These are phyloP conservation scores for Microstegium vimineum DNA, from an alignment of 176 grass and related monocot species.

Conservation along the genomic window DNA sequence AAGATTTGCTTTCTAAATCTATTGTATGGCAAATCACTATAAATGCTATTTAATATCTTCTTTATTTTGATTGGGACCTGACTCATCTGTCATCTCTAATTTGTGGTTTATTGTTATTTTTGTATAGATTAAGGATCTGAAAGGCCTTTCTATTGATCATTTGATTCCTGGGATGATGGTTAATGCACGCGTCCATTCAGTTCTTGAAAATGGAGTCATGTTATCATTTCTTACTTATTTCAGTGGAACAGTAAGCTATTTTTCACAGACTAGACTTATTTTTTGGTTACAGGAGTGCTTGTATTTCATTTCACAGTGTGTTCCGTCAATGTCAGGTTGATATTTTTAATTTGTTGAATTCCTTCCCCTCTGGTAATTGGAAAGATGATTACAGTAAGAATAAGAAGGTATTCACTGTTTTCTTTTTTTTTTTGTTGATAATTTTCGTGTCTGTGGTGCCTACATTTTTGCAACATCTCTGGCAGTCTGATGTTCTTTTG, in stretches of 20 bases:
- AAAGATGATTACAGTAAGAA: constrained; percentile 80
- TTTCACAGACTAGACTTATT: neutral
- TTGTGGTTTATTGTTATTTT: constrained; percentile 18
- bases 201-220: constrained; percentile 91
- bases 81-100: neutral
- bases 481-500: neutral
- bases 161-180: constrained; percentile 97
- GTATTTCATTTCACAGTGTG: constrained; percentile 14
- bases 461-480: neutral
- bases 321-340: constrained; percentile 56
- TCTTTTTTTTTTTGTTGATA: constrained; percentile 3
- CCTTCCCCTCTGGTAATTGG: constrained; percentile 55
- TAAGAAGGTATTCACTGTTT: constrained; percentile 65
- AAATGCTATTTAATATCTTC: neutral
- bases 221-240: constrained; percentile 97
- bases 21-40: constrained; percentile 48
- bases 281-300: constrained; percentile 13
- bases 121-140: constrained; percentile 78
- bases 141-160: constrained; percentile 91
- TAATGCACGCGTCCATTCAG: constrained; percentile 77
- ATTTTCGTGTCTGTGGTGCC: neutral
- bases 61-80: constrained; percentile 7
- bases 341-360: constrained; percentile 75
- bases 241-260: constrained; percentile 77
- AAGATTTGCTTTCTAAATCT: constrained; percentile 69